Conservation (phyloP, 306 rosid genomes). For the Abrus pulchellus region DNA sequence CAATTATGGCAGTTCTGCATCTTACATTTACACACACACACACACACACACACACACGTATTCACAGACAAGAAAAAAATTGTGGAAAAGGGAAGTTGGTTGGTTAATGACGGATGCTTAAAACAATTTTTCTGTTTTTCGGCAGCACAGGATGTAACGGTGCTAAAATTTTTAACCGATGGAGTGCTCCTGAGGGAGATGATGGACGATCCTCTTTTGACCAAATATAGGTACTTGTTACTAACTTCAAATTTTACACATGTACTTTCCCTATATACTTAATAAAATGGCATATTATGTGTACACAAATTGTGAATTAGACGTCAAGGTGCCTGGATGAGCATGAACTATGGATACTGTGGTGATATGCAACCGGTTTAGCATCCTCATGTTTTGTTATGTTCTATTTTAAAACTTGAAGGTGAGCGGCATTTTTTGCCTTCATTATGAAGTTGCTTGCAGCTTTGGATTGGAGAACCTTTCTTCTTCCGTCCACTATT, state of each 20-base stretch:
- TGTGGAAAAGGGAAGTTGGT: background rate
- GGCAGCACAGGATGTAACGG: constrained; percentile 87
- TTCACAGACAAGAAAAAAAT: background rate
- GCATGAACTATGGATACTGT: background rate
- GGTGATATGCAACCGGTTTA: background rate
- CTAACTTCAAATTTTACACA: background rate
- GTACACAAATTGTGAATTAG: background rate
- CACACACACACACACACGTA: background rate
- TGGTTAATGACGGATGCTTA: constrained; percentile 25
- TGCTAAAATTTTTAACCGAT: constrained; percentile 86
- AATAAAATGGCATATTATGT: background rate
- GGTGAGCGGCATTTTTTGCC: background rate
- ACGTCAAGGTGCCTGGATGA: background rate
- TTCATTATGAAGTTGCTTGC: background rate
- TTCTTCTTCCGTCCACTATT: background rate
- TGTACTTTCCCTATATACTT: background rate
- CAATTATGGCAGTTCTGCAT: background rate
- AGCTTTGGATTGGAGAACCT: background rate
- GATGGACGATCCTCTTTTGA: constrained; percentile 98
- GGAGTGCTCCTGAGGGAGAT: constrained; percentile 93
- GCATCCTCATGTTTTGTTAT: background rate
- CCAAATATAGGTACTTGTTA: constrained; percentile 82
- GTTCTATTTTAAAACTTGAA: background rate
- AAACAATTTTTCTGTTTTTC: constrained; percentile 50
- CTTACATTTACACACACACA: background rate